Evolutionary conservation across 2,329 filamentous ascomycete genomes (phyloP).

Genomic region (Chalaropsis ovoidea): DNA sequence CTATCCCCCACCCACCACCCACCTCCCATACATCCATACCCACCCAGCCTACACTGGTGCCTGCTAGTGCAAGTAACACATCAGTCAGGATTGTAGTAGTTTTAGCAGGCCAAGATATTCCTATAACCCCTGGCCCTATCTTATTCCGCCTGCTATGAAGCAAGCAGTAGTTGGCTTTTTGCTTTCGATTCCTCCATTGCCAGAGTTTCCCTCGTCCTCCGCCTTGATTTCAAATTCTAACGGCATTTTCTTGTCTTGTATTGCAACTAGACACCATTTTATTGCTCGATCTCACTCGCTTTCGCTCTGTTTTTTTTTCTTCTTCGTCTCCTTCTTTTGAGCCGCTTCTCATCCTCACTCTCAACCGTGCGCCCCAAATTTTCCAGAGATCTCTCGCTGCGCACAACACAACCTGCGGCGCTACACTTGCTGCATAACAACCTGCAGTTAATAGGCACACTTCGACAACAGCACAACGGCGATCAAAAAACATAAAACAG

Average conservation of each 20-base stretch:
- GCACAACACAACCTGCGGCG: conserved; percentile 3
- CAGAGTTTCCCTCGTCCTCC: background rate
- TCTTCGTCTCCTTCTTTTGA: background rate
- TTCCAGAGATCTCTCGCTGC: background rate
- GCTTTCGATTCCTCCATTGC: background rate
- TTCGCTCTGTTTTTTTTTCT: background rate
- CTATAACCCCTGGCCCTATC: conserved; percentile 7
- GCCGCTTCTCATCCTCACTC: too few relatives aligned
- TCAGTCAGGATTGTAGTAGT: conserved; percentile 11
- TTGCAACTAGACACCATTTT: conserved; percentile 3
- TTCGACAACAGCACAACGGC: background rate
- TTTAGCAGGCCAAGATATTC: conserved; percentile 9
- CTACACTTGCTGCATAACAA: conserved; percentile 8
- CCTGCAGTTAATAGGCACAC: conserved; percentile 2
- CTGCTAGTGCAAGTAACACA: conserved; percentile 10
- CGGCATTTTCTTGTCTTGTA: conserved; percentile 1
- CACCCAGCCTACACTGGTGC: background rate
- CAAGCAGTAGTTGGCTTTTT: conserved; percentile 1
- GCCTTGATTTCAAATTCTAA: background rate
- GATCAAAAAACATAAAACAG: conserved; percentile 10
- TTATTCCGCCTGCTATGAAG: background rate
- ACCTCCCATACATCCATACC: background rate
- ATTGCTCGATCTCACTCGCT: background rate
- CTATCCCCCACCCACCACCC: too few relatives aligned
- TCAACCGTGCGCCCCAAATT: background rate